These are phyloP conservation scores for Rhizophora apiculata DNA, from an alignment of 345 rosid genomes.

Conservation along the genomic window DNA sequence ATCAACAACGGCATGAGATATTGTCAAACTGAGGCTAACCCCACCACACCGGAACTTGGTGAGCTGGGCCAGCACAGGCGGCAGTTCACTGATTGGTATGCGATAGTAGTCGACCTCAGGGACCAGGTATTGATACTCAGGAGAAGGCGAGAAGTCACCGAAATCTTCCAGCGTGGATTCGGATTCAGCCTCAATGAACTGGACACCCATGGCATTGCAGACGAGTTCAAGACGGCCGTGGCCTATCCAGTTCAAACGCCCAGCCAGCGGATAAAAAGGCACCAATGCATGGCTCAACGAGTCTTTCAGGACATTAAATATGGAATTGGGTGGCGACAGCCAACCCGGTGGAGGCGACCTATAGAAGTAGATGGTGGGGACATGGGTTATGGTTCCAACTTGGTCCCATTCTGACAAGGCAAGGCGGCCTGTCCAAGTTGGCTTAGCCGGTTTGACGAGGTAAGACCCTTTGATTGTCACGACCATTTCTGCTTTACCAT, in stretches of 20 bases:
- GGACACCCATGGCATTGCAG: slow-evolving; percentile 43
- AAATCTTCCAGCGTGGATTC: slow-evolving; percentile 32
- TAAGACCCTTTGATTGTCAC: slow-evolving; percentile 17
- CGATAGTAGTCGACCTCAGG: slow-evolving; percentile 48
- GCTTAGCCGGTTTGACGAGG: slow-evolving; percentile 40
- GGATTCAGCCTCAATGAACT: slow-evolving; percentile 43
- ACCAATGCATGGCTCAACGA: slow-evolving; percentile 41
- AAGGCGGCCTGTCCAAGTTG: slow-evolving; percentile 39
- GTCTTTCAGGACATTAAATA: slow-evolving; percentile 31
- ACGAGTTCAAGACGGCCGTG: slow-evolving; percentile 44
- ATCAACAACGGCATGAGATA: slow-evolving; percentile 57
- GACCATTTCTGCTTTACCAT: slow-evolving; percentile 6
- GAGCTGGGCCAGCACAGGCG: slow-evolving; percentile 44
- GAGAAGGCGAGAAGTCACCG: slow-evolving; percentile 34
- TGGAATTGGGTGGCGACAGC: slow-evolving; percentile 17
- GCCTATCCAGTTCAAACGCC: slow-evolving; percentile 52
- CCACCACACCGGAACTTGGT: slow-evolving; percentile 59
- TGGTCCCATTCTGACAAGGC: slow-evolving; percentile 55
- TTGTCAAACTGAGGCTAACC: slow-evolving; percentile 34
- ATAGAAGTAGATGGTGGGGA: slow-evolving; percentile 63
- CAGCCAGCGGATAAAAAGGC: slow-evolving; percentile 57
- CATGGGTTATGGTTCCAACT: slow-evolving; percentile 49
- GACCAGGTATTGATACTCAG: slow-evolving; percentile 35
- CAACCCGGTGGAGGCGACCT: slow-evolving; percentile 22
- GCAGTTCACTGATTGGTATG: slow-evolving; percentile 39